Conservation (phyloP, 441 rosid species). For the Heliophila coronopifolia region DNA sequence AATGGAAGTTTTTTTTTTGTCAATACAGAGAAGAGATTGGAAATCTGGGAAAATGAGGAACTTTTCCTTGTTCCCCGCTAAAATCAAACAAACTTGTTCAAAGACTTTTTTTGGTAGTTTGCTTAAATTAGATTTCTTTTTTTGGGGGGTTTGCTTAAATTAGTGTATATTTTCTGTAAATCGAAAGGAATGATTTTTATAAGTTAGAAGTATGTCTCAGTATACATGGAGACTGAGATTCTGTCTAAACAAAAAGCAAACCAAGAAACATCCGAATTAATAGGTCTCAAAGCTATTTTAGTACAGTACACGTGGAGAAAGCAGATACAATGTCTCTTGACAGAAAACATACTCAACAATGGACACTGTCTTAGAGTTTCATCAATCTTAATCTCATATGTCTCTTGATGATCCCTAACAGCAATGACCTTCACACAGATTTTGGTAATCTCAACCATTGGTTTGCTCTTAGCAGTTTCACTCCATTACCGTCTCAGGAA, state of each 20-base stretch:
- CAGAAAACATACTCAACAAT: constrained; percentile 22
- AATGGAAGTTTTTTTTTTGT: too few species aligned
- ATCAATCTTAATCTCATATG: constrained; percentile 17
- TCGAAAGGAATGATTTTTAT: too few species aligned
- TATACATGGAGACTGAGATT: background rate
- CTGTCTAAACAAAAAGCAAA: background rate
- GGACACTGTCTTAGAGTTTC: constrained; percentile 12
- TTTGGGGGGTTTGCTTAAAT: too few species aligned
- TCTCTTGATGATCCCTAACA: constrained; percentile 19
- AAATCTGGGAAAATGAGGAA: too few species aligned
- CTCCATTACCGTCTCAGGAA: constrained; percentile 42
- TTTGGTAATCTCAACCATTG: constrained; percentile 57
- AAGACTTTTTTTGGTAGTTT: too few species aligned
- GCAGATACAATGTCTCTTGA: constrained; percentile 28
- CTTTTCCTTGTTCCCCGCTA: too few species aligned
- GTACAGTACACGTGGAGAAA: constrained; percentile 25
- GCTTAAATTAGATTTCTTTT: too few species aligned
- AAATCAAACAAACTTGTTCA: too few species aligned
- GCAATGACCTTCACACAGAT: constrained; percentile 48
- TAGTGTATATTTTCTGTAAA: too few species aligned
- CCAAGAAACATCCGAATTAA: constrained; percentile 14
- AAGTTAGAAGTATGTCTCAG: too few species aligned
- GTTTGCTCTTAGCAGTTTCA: constrained; percentile 57
- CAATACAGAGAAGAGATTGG: too few species aligned
- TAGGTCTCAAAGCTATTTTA: constrained; percentile 21